Percentiles rank a stretch among this genome's conserved stretches.
phyloP scores from a whole-genome alignment of 441 rosid genomes.

The Populus hybrid region DNA sequence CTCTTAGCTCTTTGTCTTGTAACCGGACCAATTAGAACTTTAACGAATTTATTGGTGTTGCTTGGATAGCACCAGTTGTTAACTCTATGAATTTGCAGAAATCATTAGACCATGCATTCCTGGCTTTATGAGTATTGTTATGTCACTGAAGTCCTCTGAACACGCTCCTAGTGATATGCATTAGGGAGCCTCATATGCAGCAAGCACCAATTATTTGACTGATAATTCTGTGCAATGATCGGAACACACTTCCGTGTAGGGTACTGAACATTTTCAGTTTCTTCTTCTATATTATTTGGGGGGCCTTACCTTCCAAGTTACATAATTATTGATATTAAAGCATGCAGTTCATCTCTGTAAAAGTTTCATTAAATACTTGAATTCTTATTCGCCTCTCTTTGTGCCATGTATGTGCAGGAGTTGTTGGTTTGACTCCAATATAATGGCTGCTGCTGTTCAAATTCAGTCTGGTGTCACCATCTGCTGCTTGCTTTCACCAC shows the following conservation, averaged over 20 bases:
- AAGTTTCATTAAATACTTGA: neutral
- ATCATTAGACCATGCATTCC: neutral
- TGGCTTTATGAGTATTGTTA: neutral
- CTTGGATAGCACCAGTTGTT: no score
- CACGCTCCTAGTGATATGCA: neutral
- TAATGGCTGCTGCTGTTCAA: constrained; percentile 19
- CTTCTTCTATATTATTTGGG: neutral
- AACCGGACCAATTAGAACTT: no score
- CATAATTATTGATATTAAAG: neutral
- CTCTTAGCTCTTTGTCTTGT: no score
- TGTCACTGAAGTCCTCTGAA: neutral
- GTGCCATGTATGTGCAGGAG: constrained; percentile 44
- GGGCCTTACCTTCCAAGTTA: neutral
- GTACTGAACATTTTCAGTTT: neutral
- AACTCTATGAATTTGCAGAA: neutral
- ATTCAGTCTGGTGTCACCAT: constrained; percentile 4
- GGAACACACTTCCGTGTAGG: neutral
- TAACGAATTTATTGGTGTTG: no score
- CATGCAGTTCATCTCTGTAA: neutral
- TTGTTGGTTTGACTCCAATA: constrained; percentile 71
- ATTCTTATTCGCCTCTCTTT: constrained; percentile 10
- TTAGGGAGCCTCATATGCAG: neutral
- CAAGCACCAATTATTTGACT: neutral
- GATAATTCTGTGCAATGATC: neutral
- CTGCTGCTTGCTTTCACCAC: constrained; percentile 19